A percentile compares a stretch with the other conserved stretches of the same genome.
These are phyloP conservation scores for Lachancea lanzarotensis DNA, from an alignment of 805 yeast genomes.

Conservation along the genomic window DNA sequence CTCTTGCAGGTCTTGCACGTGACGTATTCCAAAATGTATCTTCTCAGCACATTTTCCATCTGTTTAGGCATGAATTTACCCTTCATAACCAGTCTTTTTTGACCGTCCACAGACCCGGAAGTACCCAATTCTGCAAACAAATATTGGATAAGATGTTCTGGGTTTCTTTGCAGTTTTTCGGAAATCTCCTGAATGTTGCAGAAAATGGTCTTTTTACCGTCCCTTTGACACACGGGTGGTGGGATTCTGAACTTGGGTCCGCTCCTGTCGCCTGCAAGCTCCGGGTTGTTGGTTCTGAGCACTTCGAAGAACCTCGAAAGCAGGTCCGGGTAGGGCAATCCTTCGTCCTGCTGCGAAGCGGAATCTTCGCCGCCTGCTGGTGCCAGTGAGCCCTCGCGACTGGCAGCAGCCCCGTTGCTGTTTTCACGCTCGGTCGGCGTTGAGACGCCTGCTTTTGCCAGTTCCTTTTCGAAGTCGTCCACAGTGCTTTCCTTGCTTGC, in stretches of 20 bases:
- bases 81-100: conserved; percentile 91
- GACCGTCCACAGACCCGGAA: conserved; percentile 98
- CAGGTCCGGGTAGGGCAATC: conserved; percentile 67
- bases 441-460: conserved; percentile 83
- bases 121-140: conserved; percentile 99
- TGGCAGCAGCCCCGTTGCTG: conserved; percentile 28
- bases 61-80: conserved; percentile 98
- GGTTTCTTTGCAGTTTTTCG: conserved; percentile 89
- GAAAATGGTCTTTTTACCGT: conserved; percentile 95
- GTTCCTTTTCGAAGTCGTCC: conserved; percentile 80
- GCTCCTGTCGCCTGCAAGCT: conserved; percentile 92
- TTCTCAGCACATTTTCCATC: conserved; percentile 91
- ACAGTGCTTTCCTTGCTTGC: conserved; percentile 48
- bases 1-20: conserved; percentile 99
- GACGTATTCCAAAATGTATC: conserved; percentile 95
- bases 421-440: conserved; percentile 31
- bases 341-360: conserved; percentile 41
- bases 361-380: conserved; percentile 27
- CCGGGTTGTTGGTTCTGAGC: conserved; percentile 91
- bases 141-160: conserved; percentile 95
- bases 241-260: conserved; percentile 94
- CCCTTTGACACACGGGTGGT: conserved; percentile 95
- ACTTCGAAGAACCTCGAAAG: conserved; percentile 80
- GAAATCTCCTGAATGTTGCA: conserved; percentile 94
- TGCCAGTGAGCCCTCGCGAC: conserved; percentile 29